Evolutionary conservation across 2,329 filamentous ascomycete species (phyloP).

Genomic region (Ilyonectria destructans): DNA sequence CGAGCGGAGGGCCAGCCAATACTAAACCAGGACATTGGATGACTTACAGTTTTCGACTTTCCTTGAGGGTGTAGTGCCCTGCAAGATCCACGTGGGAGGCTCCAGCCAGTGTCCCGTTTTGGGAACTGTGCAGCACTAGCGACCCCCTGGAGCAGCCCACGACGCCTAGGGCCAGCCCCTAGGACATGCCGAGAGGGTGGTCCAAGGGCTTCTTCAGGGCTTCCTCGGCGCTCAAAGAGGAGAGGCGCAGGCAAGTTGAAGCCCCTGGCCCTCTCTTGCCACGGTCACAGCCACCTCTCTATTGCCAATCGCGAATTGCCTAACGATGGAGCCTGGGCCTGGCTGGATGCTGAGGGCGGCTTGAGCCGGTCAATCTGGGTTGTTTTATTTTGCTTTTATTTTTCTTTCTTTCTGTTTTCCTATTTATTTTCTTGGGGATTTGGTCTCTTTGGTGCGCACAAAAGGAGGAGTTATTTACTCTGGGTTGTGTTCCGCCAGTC

Average conservation of each 20-base stretch:
- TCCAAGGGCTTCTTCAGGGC: conserved; percentile 31
- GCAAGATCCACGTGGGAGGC: conserved; percentile 54
- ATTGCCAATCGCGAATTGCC: conserved; percentile 1
- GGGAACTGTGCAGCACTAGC: conserved; percentile 49
- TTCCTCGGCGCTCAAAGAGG: conserved; percentile 28
- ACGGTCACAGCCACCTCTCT: conserved; percentile 11
- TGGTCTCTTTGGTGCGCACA: conserved; percentile 19
- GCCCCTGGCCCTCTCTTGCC: conserved; percentile 14
- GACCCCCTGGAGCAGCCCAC: conserved; percentile 35
- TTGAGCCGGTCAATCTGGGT: conserved; percentile 13
- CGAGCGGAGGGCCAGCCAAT: conserved; percentile 40
- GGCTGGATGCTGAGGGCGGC: conserved; percentile 1
- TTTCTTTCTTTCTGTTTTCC: conserved; percentile 19
- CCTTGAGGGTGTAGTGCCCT: conserved; percentile 48
- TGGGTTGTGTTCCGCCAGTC: conserved; percentile 12
- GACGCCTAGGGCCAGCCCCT: conserved; percentile 28
- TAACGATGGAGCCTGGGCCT: conserved; percentile 5
- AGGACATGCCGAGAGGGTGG: conserved; percentile 24
- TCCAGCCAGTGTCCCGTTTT: conserved; percentile 46
- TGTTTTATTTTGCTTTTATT: conserved; percentile 17
- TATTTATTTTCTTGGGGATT: conserved; percentile 18
- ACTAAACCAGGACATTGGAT: conserved; percentile 40
- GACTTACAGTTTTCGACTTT: conserved; percentile 44
- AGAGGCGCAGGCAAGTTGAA: conserved; percentile 8
- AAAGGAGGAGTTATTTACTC: conserved; percentile 12